phyloP scores from a whole-genome alignment of 1,284 basidiomycete species.

The Cryptococcus depauperatus region DNA sequence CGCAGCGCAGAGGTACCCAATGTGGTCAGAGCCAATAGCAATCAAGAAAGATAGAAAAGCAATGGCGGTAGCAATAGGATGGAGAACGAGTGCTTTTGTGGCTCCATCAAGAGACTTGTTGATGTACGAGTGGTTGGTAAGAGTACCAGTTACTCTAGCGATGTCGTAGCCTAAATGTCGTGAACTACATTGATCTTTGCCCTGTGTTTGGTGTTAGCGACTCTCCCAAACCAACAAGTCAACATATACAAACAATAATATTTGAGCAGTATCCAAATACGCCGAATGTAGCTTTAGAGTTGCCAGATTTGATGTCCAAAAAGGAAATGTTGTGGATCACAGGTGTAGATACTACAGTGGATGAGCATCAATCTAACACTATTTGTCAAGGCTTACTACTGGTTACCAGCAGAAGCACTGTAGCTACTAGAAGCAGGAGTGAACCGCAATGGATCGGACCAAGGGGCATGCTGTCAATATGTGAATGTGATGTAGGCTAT shows the following conservation, averaged over 20 bases:
- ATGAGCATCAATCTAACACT: background rate
- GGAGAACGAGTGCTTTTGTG: slow-evolving; percentile 38
- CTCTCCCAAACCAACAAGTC: background rate
- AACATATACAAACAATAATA: slow-evolving; percentile 10
- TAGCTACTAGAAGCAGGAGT: slow-evolving; percentile 32
- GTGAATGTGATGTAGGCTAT: background rate
- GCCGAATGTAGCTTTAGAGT: slow-evolving; percentile 23
- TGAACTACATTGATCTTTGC: background rate
- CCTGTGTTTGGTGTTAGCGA: background rate
- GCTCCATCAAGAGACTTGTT: slow-evolving; percentile 16
- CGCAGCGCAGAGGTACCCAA: slow-evolving; percentile 40
- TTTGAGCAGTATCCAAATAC: slow-evolving; percentile 35
- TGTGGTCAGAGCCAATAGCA: slow-evolving; percentile 28
- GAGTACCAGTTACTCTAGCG: slow-evolving; percentile 12
- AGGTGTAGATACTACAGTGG: slow-evolving; percentile 30
- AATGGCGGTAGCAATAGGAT: slow-evolving; percentile 37
- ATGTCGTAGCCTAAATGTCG: slow-evolving; percentile 26
- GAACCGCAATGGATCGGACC: slow-evolving; percentile 25
- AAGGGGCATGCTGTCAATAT: slow-evolving; percentile 13
- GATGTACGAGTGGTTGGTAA: slow-evolving; percentile 13
- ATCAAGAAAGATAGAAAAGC: slow-evolving; percentile 37
- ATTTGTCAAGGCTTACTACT: slow-evolving; percentile 18
- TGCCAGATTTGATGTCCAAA: slow-evolving; percentile 20
- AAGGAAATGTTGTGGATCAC: slow-evolving; percentile 31
- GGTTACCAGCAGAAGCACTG: slow-evolving; percentile 27